Evolutionary conservation across 805 yeast species (phyloP).

Genomic region (Candida coleopterorum): DNA sequence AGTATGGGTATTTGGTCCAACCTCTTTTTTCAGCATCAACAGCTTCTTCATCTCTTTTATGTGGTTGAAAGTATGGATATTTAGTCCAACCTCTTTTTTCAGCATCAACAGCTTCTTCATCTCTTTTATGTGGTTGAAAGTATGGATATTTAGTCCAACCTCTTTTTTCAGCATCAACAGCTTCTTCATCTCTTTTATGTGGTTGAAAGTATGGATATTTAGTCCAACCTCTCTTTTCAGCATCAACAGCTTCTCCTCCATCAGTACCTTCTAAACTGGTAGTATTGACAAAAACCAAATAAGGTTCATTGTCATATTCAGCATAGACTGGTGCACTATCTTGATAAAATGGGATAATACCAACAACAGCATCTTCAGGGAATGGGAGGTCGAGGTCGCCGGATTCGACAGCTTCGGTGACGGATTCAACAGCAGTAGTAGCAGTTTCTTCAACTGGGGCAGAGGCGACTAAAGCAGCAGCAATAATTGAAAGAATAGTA

Average conservation of each 20-base stretch:
- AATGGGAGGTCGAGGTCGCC: not conserved
- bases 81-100: too few relatives aligned
- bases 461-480: conserved; percentile 4
- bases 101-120: too few relatives aligned
- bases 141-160: conserved; percentile 5
- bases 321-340: conserved; percentile 3
- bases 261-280: not conserved
- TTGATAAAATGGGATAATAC: conserved; percentile 3
- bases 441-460: conserved; percentile 4
- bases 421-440: not conserved
- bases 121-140: conserved; percentile 7
- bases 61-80: too few relatives aligned
- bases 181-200: conserved; percentile 6
- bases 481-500: conserved; percentile 4
- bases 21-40: too few relatives aligned
- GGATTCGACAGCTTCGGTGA: not conserved
- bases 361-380: conserved; percentile 5
- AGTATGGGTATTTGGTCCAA: conserved; percentile 5
- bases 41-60: too few relatives aligned
- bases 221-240: conserved; percentile 5
- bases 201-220: conserved; percentile 5
- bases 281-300: conserved; percentile 2
- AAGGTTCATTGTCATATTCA: not conserved
- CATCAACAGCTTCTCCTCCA: not conserved
- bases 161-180: too few relatives aligned